A percentile compares a stretch with the other conserved stretches of the same genome.
Conservation (phyloP, 257 asterid species). For the Gentiana straminea region DNA sequence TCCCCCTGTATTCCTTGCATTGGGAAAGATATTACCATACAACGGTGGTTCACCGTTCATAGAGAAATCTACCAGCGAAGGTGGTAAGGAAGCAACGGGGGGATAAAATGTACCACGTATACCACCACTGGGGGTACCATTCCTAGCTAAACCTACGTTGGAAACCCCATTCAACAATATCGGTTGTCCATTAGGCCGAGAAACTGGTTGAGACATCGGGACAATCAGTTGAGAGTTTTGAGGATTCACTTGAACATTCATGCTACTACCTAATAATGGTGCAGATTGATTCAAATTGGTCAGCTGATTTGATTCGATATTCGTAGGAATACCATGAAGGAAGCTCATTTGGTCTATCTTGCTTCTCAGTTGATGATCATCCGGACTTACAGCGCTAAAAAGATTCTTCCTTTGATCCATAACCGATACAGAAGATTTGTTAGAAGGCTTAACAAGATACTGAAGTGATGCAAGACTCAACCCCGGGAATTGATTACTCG, state of each 20-base stretch:
- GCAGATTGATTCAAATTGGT: slow-evolving; percentile 56
- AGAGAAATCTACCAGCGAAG: slow-evolving; percentile 41
- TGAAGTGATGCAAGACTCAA: slow-evolving; percentile 83
- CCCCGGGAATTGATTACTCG: slow-evolving; percentile 37
- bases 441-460: slow-evolving; percentile 42
- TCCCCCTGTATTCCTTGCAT: slow-evolving; percentile 30
- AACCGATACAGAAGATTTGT: slow-evolving; percentile 41
- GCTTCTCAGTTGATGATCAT: slow-evolving; percentile 34
- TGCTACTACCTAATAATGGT: slow-evolving; percentile 30
- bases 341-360: slow-evolving; percentile 44
- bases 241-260: slow-evolving; percentile 38
- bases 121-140: slow-evolving; percentile 21
- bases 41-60: slow-evolving; percentile 29
- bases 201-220: slow-evolving; percentile 44
- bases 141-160: slow-evolving; percentile 24
- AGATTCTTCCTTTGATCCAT: slow-evolving; percentile 49
- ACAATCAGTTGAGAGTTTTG: slow-evolving; percentile 20
- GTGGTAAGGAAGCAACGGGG: slow-evolving; percentile 31
- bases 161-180: slow-evolving; percentile 23
- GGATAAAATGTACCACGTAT: slow-evolving; percentile 21
- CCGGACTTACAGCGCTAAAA: slow-evolving; percentile 60
- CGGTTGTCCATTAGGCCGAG: slow-evolving; percentile 34
- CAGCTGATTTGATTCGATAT: slow-evolving; percentile 88
- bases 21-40: slow-evolving; percentile 25
- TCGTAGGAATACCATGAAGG: slow-evolving; percentile 86